These are phyloP conservation scores for Macrophomina tecta DNA, from an alignment of 2,329 filamentous ascomycete genomes.

Conservation along the genomic window DNA sequence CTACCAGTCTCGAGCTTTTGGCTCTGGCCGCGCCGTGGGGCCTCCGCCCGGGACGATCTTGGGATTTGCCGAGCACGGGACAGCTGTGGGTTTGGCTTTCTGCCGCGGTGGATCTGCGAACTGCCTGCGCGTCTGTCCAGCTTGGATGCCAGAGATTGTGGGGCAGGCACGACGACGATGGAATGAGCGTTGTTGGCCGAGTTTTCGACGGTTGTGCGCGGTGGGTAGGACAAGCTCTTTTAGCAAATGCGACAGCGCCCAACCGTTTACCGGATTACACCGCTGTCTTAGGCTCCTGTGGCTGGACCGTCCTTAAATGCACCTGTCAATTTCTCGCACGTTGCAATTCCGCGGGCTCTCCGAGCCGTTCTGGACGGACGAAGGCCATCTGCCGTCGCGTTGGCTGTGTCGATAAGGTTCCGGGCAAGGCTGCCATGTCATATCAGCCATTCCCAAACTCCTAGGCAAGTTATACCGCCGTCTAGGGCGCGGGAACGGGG, in stretches of 20 bases:
- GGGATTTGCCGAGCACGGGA: conserved; percentile 25
- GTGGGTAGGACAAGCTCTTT: conserved; percentile 14
- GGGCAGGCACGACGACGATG: neutral
- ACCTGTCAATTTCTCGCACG: conserved; percentile 26
- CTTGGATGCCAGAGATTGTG: neutral
- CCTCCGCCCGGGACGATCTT: conserved; percentile 22
- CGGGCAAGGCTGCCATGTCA: conserved; percentile 14
- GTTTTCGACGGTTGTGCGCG: conserved; percentile 12
- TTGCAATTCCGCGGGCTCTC: conserved; percentile 10
- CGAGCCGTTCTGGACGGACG: neutral
- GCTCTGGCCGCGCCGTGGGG: conserved; percentile 10
- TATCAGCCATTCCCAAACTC: neutral
- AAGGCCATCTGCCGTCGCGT: neutral
- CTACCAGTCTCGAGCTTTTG: conserved; percentile 21
- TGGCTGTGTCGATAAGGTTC: conserved; percentile 12
- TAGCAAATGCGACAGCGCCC: conserved; percentile 9
- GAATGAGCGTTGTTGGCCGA: conserved; percentile 1
- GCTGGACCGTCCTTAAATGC: conserved; percentile 13
- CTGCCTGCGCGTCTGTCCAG: neutral
- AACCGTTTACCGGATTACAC: conserved; percentile 21
- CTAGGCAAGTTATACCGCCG: neutral
- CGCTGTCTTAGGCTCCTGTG: conserved; percentile 18
- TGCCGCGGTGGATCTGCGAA: conserved; percentile 12
- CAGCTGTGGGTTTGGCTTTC: conserved; percentile 19
- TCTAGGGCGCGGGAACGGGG: neutral